Percentiles rank a stretch among this genome's conserved stretches.
phyloP scores from a whole-genome alignment of 1,139 yeast genomes.

The Nakaseomyces sp. region DNA sequence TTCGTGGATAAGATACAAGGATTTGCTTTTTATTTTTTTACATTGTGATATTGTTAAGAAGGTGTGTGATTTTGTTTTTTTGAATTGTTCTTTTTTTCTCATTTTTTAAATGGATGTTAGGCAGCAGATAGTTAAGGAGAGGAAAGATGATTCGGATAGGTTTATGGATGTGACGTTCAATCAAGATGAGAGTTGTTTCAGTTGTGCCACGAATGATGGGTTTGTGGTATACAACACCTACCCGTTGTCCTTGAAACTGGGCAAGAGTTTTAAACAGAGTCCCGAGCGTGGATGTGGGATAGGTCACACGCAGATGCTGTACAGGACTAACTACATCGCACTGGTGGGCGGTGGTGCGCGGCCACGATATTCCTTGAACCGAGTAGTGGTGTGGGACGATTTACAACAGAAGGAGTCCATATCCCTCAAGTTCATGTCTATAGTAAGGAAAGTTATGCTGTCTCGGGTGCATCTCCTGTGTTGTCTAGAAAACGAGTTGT shows the following conservation, averaged over 20 bases:
- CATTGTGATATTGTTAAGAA: no score
- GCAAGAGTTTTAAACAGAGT: constrained; percentile 42
- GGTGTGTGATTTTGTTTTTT: no score
- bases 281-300: constrained; percentile 40
- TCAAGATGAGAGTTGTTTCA: constrained; percentile 86
- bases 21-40: no score
- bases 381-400: constrained; percentile 86
- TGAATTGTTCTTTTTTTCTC: neutral
- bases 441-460: constrained; percentile 63
- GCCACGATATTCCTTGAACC: constrained; percentile 71
- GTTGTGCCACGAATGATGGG: constrained; percentile 73
- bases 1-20: no score
- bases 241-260: constrained; percentile 74
- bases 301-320: constrained; percentile 72
- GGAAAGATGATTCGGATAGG: constrained; percentile 12
- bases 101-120: constrained; percentile 18
- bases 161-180: constrained; percentile 42
- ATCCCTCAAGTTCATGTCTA: constrained; percentile 62
- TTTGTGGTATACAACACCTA: constrained; percentile 81
- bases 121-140: constrained; percentile 18
- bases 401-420: constrained; percentile 68
- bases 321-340: constrained; percentile 82
- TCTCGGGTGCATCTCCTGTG: constrained; percentile 71
- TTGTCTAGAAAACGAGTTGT: constrained; percentile 55
- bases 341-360: constrained; percentile 79